Evolutionary conservation across 495 filamentous ascomycete genomes (phyloP), one percentile per base, ranked within the genome.

Genomic region (Penicillium lividum): DNA sequence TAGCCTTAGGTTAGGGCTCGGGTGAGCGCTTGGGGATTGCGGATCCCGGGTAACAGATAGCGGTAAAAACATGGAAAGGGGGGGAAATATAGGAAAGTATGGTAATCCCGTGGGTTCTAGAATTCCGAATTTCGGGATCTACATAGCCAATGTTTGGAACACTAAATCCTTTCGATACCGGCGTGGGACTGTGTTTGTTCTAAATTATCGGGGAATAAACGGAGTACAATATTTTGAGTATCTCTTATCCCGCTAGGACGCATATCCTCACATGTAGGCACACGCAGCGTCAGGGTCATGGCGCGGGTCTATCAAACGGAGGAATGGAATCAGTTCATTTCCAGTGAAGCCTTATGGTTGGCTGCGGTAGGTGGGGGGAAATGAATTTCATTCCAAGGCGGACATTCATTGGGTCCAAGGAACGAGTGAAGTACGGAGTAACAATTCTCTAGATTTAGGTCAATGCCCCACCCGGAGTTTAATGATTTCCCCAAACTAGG

Each of bases 111-210:
- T 27, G 7, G 10, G 6, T 49, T 49, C 10, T 16, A 49, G 27
- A 31, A 31, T 49, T 29, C 46, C 13, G 27, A 1, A 15, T 13
- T 30, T 22, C 57, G 27, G 56, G 42, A 48, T 44, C 51, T 45
- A 31, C 51, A 58, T 15, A 13, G 11, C 3, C 2, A 36, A 48
- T 58, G 62, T 65, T 25, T 58, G 56, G 58, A 50, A 60, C 62
- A 57, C 62, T 65, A 63, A 58, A 56, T 65, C 62, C 59, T 53
- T 55, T 38, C 40, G 57, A 56, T 64, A 44, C 50, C 63, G 57
- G 56, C 33, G 33, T 36, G 22, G 22, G 22, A 22, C 22, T 22
- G 22, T 22, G 22, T 22, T 1, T 22, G 22, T 22, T 22, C 22
- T 1, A 1, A 22, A 22, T 1, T 40, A 15, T 40, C n/a, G 38